Conservation (phyloP, 1,284 basidiomycete species). For the Kalmanozyma brasiliensis region DNA sequence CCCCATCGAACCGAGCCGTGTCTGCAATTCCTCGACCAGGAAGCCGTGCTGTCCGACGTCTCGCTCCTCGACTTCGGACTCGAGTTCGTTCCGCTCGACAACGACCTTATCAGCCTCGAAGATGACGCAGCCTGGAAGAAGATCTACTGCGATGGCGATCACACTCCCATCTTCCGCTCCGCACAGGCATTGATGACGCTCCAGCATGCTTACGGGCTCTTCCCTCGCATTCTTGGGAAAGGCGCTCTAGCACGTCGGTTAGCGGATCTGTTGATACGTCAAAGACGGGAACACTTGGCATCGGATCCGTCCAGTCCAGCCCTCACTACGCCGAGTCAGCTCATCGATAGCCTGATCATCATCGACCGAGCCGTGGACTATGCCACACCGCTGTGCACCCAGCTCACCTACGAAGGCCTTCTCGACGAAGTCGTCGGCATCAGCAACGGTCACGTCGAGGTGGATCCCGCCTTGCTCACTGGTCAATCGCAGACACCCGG, state of each 20-base stretch:
- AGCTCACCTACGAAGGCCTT: constrained; percentile 95
- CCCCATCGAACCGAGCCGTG: constrained; percentile 86
- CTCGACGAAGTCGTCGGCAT: constrained; percentile 94
- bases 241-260: constrained; percentile 84
- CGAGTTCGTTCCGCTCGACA: constrained; percentile 90
- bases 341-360: constrained; percentile 86
- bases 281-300: constrained; percentile 70
- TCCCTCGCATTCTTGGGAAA: constrained; percentile 92
- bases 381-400: constrained; percentile 93
- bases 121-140: constrained; percentile 53
- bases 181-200: constrained; percentile 85
- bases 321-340: constrained; percentile 55
- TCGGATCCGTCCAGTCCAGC: constrained; percentile 61
- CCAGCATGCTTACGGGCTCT: constrained; percentile 86
- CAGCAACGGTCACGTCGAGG: constrained; percentile 88
- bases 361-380: constrained; percentile 93
- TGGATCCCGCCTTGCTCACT: constrained; percentile 81
- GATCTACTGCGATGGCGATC: constrained; percentile 83
- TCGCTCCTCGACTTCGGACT: constrained; percentile 78
- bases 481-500: constrained; percentile 47
- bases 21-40: constrained; percentile 55
- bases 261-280: constrained; percentile 77
- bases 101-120: constrained; percentile 72
- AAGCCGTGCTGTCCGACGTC: constrained; percentile 36
- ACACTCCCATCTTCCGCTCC: constrained; percentile 87